A percentile compares a stretch with the other conserved stretches of the same genome.
Conservation (phyloP, 805 yeast species). For the Metschnikowia santaceciliae region DNA sequence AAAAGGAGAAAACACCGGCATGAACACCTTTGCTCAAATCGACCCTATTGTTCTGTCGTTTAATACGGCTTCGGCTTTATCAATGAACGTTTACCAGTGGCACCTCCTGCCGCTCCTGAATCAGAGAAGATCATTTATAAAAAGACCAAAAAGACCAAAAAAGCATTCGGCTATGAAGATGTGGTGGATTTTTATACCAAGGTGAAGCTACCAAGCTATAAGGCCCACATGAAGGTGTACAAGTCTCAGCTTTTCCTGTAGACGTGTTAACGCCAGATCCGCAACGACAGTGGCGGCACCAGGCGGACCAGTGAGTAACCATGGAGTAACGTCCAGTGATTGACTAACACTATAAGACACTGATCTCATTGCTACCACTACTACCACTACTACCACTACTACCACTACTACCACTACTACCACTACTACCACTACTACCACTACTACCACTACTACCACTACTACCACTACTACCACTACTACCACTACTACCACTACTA, state of each 20-base stretch:
- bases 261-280: accelerated
- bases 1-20: background rate
- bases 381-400: too few species aligned
- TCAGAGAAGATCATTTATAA: constrained; percentile 2
- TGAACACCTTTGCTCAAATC: constrained; percentile 12
- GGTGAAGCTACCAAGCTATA: background rate
- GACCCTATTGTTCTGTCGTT: constrained; percentile 9
- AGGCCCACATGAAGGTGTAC: constrained; percentile 1
- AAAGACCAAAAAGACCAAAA: background rate
- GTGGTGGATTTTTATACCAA: constrained; percentile 6
- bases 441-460: too few species aligned
- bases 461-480: too few species aligned
- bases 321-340: too few species aligned
- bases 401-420: too few species aligned
- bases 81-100: constrained; percentile 3
- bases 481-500: too few species aligned
- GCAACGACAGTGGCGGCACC: accelerated
- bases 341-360: too few species aligned
- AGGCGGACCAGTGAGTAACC: too few species aligned
- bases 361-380: too few species aligned
- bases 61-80: background rate
- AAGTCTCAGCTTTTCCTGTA: too few species aligned
- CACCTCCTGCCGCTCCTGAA: constrained; percentile 1
- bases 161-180: constrained; percentile 10
- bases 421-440: too few species aligned